Conservation (phyloP, 805 yeast species). For the Candida pseudofarinosa region DNA sequence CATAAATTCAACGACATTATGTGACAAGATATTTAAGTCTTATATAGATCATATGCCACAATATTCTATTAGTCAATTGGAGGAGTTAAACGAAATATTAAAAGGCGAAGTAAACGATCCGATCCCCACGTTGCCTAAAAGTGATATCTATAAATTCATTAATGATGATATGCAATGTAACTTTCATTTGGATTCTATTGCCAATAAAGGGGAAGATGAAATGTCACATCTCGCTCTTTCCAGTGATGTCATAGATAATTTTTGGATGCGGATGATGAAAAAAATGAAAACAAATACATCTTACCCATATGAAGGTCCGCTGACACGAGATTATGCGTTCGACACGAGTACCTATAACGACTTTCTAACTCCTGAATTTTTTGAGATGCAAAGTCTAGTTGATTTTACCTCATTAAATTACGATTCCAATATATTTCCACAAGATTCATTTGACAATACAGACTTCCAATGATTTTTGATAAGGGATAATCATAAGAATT, state of each 20-base stretch:
- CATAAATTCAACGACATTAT: constrained; percentile 4
- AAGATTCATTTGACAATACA: background rate
- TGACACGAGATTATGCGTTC: background rate
- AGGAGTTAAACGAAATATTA: constrained; percentile 18
- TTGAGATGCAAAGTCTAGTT: background rate
- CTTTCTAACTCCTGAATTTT: background rate
- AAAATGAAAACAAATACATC: background rate
- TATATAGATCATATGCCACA: background rate
- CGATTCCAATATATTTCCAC: background rate
- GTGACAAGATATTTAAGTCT: background rate
- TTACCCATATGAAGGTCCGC: background rate
- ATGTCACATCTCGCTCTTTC: constrained; percentile 3
- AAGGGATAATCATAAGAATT: too few species aligned
- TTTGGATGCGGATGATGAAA: constrained; percentile 14
- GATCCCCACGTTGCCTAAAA: constrained; percentile 8
- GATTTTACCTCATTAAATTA: background rate
- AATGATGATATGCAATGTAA: background rate
- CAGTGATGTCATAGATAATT: constrained; percentile 13
- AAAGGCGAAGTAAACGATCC: constrained; percentile 6
- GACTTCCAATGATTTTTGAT: too few species aligned
- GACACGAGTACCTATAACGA: background rate
- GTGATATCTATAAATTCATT: background rate
- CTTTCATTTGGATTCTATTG: background rate
- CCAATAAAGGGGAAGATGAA: background rate
- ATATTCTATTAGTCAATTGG: constrained; percentile 4